Percentiles rank a stretch among this genome's conserved stretches.
Evolutionary conservation across 768 basidiomycete genomes (phyloP).

Genomic region (Lactifluus echinatus): DNA sequence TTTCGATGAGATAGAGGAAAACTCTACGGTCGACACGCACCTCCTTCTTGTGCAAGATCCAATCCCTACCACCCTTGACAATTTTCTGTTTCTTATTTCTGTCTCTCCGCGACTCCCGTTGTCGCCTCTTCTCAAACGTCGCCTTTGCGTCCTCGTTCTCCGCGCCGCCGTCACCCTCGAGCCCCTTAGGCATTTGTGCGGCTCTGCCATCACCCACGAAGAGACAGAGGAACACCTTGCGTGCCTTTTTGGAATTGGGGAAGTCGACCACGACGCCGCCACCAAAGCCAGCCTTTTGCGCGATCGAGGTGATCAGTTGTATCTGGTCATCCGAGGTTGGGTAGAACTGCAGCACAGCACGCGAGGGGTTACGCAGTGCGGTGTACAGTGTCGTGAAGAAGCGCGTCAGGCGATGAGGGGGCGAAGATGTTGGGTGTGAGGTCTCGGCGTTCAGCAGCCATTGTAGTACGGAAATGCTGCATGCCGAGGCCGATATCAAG

Average conservation of each 20-base stretch:
- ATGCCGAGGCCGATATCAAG: background rate
- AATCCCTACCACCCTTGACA: constrained; percentile 66
- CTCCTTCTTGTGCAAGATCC: constrained; percentile 97
- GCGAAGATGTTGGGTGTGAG: constrained; percentile 81
- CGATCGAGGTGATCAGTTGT: constrained; percentile 85
- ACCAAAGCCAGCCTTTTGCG: constrained; percentile 92
- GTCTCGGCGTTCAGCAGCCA: constrained; percentile 98
- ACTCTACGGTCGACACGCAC: constrained; percentile 32
- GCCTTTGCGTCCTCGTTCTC: constrained; percentile 44
- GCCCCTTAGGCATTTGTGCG: constrained; percentile 63
- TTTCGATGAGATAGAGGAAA: constrained; percentile 2
- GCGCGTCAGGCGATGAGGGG: constrained; percentile 70
- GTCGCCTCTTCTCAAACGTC: constrained; percentile 71
- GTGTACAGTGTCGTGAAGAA: constrained; percentile 94
- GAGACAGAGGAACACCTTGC: constrained; percentile 89
- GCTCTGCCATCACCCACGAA: constrained; percentile 75
- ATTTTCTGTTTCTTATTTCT: constrained; percentile 62
- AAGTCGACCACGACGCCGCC: constrained; percentile 96
- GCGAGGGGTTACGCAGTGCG: constrained; percentile 72
- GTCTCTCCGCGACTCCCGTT: constrained; percentile 48
- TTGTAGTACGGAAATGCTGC: constrained; percentile 94
- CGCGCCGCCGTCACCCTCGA: constrained; percentile 56
- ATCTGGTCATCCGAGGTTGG: constrained; percentile 97
- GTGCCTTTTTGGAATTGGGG: constrained; percentile 92
- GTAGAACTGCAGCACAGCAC: constrained; percentile 90